phyloP scores from a whole-genome alignment of 495 filamentous ascomycete genomes.

The Aspergillus conjunctus region DNA sequence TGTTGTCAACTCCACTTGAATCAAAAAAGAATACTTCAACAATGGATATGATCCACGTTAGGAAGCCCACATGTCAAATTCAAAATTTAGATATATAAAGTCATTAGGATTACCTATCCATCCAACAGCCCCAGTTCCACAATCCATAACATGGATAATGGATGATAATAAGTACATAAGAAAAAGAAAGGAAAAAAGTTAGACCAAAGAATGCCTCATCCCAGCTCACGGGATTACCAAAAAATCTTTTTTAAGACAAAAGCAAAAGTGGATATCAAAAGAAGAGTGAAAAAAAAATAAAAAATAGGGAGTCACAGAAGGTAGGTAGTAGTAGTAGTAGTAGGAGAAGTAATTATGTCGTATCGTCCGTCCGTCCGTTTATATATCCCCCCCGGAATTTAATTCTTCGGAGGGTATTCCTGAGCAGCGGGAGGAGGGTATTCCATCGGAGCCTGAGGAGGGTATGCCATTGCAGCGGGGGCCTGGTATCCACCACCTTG shows the following conservation, averaged over 20 bases:
- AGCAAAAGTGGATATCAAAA: not conserved
- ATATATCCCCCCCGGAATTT: too few relatives aligned
- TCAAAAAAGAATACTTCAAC: too few relatives aligned
- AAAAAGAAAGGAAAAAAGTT: not conserved
- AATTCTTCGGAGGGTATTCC: too few relatives aligned
- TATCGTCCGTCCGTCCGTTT: not conserved
- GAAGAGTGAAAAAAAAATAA: not conserved
- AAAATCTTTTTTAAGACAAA: not conserved
- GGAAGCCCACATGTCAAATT: not conserved
- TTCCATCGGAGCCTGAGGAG: not conserved
- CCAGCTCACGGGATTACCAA: not conserved
- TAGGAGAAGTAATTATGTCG: not conserved
- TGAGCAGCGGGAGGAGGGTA: too few relatives aligned
- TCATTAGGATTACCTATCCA: not conserved
- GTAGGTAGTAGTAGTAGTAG: too few relatives aligned
- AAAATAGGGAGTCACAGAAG: not conserved
- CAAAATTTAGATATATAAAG: not conserved
- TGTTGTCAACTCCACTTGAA: too few relatives aligned
- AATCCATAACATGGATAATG: not conserved
- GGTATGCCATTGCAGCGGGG: constrained; percentile 23
- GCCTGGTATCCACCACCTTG: constrained; percentile 26
- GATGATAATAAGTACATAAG: not conserved
- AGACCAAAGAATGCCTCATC: not conserved
- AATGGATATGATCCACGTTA: too few relatives aligned
- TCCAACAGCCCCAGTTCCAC: not conserved